These are phyloP conservation scores for Camellia granthamiana DNA, from an alignment of 148 eudicot species.

Conservation along the genomic window DNA sequence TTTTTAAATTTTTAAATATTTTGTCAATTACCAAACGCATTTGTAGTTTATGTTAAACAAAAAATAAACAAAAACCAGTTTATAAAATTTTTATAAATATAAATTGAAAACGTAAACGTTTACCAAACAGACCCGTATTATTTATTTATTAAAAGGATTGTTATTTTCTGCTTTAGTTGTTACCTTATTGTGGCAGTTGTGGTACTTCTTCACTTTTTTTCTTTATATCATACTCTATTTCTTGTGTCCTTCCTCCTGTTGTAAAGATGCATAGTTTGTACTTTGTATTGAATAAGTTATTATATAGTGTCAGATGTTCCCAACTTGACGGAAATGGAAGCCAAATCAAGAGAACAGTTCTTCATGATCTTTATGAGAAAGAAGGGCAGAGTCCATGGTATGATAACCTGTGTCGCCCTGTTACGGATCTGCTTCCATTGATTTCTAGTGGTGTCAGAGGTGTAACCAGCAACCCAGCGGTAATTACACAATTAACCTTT, in stretches of 20 bases:
- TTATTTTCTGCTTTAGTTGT: neutral
- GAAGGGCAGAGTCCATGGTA: conserved; percentile 98
- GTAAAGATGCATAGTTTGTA: neutral
- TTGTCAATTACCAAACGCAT: too few relatives aligned
- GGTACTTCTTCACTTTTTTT: neutral
- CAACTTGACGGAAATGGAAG: conserved; percentile 59
- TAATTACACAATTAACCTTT: conserved; percentile 15
- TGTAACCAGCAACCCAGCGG: conserved; percentile 99
- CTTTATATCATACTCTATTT: neutral
- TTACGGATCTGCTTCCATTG: conserved; percentile 84
- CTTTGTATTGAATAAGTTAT: neutral
- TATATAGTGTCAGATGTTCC: conserved; percentile 62
- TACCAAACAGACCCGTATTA: too few relatives aligned
- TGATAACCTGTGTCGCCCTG: conserved; percentile 93
- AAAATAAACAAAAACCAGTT: too few relatives aligned
- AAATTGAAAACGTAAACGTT: too few relatives aligned
- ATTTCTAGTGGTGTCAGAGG: conserved; percentile 86
- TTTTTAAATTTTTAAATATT: too few relatives aligned
- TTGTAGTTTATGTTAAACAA: too few relatives aligned
- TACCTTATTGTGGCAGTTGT: neutral
- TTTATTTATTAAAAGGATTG: too few relatives aligned
- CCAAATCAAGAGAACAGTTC: conserved; percentile 55
- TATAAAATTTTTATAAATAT: too few relatives aligned
- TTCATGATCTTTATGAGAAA: conserved; percentile 88
- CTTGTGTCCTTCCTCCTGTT: neutral